These are phyloP conservation scores for Talaromyces thailandensis DNA, from an alignment of 495 filamentous ascomycete genomes.

Conservation along the genomic window DNA sequence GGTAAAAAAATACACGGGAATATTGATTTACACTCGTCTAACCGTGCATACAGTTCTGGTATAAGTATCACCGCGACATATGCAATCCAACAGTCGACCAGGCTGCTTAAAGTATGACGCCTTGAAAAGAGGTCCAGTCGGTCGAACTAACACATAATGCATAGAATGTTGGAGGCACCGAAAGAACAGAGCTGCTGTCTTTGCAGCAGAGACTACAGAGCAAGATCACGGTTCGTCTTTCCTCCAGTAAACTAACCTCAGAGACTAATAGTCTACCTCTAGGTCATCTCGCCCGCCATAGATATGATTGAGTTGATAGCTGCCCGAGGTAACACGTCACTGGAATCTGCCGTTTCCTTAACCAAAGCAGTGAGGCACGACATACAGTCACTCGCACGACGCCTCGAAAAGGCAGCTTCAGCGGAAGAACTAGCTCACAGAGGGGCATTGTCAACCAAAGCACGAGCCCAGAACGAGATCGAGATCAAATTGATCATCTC, in stretches of 20 bases:
- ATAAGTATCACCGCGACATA: conserved; percentile 80
- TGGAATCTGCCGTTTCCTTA: conserved; percentile 80
- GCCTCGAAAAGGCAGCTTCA: conserved; percentile 59
- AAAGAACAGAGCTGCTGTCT: conserved; percentile 57
- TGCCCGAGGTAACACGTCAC: conserved; percentile 86
- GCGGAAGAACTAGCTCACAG: conserved; percentile 52
- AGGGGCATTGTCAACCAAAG: conserved; percentile 38
- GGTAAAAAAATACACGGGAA: conserved; percentile 23
- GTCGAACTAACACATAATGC: conserved; percentile 2
- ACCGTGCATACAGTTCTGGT: conserved; percentile 50
- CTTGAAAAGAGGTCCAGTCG: neutral
- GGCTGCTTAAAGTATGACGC: conserved; percentile 61
- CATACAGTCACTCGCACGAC: conserved; percentile 74
- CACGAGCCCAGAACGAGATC: conserved; percentile 37
- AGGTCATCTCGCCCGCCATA: conserved; percentile 88
- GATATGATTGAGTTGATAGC: conserved; percentile 92
- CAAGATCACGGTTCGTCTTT: conserved; percentile 65
- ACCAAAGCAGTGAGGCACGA: conserved; percentile 83
- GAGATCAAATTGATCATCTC: conserved; percentile 62
- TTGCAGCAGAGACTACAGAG: conserved; percentile 70
- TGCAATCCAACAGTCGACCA: conserved; percentile 71
- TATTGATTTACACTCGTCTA: neutral
- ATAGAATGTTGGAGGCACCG: conserved; percentile 62
- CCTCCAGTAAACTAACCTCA: neutral
- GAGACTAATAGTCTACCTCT: neutral